These are phyloP conservation scores for Cordyceps militaris DNA, from an alignment of 2,329 filamentous ascomycete species.

Conservation along the genomic window DNA sequence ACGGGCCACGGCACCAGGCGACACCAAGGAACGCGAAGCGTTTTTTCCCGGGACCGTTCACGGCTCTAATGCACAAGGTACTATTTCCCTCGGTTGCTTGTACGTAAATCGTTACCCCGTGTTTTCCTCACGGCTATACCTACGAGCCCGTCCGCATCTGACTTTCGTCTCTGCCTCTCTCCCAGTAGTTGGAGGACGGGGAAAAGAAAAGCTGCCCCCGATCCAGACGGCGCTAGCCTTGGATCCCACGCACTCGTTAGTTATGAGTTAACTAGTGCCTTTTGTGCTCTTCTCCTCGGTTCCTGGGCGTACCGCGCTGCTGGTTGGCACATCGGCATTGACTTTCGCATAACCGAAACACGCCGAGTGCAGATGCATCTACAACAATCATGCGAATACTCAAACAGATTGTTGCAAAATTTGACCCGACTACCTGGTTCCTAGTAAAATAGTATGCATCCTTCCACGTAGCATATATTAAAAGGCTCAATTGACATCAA, in stretches of 20 bases:
- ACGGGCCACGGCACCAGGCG: not conserved
- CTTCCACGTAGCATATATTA: not conserved
- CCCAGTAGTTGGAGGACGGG: not conserved
- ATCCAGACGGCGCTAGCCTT: conserved; percentile 1
- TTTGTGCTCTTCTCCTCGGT: not conserved
- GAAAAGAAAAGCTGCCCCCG: not conserved
- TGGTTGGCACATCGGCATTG: not conserved
- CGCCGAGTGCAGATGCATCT: conserved; percentile 9
- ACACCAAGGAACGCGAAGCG: not conserved
- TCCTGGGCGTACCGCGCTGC: not conserved
- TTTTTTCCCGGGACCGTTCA: conserved; percentile 5
- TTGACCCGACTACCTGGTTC: not conserved
- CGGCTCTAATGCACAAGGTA: not conserved
- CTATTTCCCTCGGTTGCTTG: conserved; percentile 11
- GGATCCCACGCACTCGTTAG: not conserved
- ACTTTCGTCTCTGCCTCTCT: not conserved
- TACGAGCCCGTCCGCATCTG: not conserved
- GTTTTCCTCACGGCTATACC: conserved; percentile 11
- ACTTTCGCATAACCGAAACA: conserved; percentile 7
- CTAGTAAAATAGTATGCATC: not conserved
- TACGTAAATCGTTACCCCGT: conserved; percentile 11
- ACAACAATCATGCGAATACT: not conserved
- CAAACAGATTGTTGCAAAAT: not conserved
- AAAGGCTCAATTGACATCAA: not conserved
- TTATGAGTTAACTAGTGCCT: too few species aligned